Conservation (phyloP, 345 rosid genomes). For the Eucalyptus dawsonii region DNA sequence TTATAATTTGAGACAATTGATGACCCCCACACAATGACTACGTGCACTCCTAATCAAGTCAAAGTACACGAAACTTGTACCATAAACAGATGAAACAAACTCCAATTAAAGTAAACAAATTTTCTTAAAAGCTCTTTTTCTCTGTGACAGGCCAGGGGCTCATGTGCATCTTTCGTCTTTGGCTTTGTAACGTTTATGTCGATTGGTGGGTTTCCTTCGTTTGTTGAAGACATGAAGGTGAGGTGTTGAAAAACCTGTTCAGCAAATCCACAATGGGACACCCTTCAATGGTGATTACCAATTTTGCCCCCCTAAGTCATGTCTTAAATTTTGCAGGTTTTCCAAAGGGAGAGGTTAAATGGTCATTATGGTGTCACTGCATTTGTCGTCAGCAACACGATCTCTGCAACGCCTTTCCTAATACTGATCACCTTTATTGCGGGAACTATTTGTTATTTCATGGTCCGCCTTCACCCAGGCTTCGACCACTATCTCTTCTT, state of each 20-base stretch:
- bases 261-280: neutral
- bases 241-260: neutral
- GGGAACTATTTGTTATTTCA: constrained; percentile 88
- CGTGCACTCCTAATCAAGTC: neutral
- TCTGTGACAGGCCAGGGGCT: constrained; percentile 68
- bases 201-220: constrained; percentile 96
- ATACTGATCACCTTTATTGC: constrained; percentile 64
- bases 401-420: constrained; percentile 85
- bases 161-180: constrained; percentile 89
- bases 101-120: neutral
- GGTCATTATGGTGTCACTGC: constrained; percentile 91
- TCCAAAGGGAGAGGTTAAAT: constrained; percentile 89
- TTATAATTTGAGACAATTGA: neutral
- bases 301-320: neutral
- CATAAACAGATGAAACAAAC: neutral
- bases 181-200: constrained; percentile 98
- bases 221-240: constrained; percentile 96
- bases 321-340: constrained; percentile 38
- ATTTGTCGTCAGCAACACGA: constrained; percentile 74
- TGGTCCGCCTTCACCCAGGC: constrained; percentile 87
- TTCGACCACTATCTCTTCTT: constrained; percentile 70
- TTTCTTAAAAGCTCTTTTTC: neutral
- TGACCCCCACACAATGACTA: neutral
- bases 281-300: neutral
- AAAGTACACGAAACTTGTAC: neutral